Base-by-base conservation (phyloP, 345 rosid species). In the Nasturtium officinale region DNA sequence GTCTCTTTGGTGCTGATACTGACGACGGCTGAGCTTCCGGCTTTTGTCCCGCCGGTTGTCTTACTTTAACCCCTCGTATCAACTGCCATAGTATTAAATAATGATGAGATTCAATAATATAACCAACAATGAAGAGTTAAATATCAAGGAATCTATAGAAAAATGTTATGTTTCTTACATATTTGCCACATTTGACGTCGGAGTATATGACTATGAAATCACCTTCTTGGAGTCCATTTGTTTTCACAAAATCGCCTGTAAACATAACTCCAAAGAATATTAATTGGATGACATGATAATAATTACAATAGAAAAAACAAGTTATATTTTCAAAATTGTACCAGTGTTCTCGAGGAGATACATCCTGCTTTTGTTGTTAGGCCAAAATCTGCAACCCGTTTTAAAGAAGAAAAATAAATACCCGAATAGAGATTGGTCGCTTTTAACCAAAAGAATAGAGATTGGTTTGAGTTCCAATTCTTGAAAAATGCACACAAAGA, bases 321-420 rank as follows among this genome's bases (percentile, higher is more conserved):
- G 47, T 23, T 3, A 32, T n/a, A 2, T 28, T 71, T 56, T 48
- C 6, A 32, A 55, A 42, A 18, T 38, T 74, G 28, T 61, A 87
- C 99, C 98, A 5, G 98, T 95, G 84, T 95, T 95, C 75, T 95
- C 99, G 26, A 95, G 96, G 71, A 95, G 98, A 79, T 95, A 95
- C 98, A 95, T 92, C 89, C 98, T 95, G 86, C 99, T 95, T 80
- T 95, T 95, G 78, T 95, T 95, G 85, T 95, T 95, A 15, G 99
- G 99, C 99, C 99, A 95, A 87, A 92, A 95, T 73, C 99, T 95
- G 87, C 76, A 83, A 79, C 82, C 75, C 89, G 81, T 69, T 62
- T 62, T 54, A 71, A 38, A 57, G 69, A 60, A 54, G 51, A 51
- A 17, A 60, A 38, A n/a, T 56, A n/a, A 57, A 29, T 12, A 47